phyloP scores from a whole-genome alignment of 2,329 filamentous ascomycete genomes.

The Scytalidium sp. region DNA sequence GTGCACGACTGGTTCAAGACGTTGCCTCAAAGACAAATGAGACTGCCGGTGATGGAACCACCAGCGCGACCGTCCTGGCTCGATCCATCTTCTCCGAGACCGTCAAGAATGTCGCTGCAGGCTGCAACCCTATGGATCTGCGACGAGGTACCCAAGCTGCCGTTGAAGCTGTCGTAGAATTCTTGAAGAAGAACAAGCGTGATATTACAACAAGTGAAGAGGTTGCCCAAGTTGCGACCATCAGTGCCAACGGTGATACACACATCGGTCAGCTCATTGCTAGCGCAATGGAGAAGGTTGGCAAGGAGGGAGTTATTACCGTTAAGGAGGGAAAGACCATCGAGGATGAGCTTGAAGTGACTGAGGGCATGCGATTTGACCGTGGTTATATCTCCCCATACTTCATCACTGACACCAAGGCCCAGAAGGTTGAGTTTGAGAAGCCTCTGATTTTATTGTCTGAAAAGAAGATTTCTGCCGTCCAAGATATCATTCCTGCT shows the following conservation, averaged over 20 bases:
- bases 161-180: conserved; percentile 92
- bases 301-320: conserved; percentile 99
- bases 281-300: conserved; percentile 99
- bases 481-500: conserved; percentile 97
- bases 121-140: conserved; percentile 99
- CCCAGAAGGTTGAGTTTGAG: conserved; percentile 99
- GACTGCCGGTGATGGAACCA: conserved; percentile 96
- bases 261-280: conserved; percentile 96
- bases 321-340: conserved; percentile 99
- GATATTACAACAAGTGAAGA: conserved; percentile 97
- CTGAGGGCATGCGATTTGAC: conserved; percentile 99
- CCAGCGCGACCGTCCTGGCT: conserved; percentile 93
- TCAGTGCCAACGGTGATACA: conserved; percentile 93
- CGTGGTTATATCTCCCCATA: conserved; percentile 97
- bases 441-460: conserved; percentile 98
- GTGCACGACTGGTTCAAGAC: conserved; percentile 93
- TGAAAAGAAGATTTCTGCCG: conserved; percentile 99
- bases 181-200: conserved; percentile 91
- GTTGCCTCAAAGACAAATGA: conserved; percentile 99
- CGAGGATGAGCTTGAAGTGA: conserved; percentile 95
- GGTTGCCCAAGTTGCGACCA: conserved; percentile 97
- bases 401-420: conserved; percentile 99
- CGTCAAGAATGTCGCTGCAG: conserved; percentile 98
- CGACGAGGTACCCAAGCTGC: conserved; percentile 95
- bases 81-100: conserved; percentile 99